These are phyloP conservation scores for Cercophora samala DNA, from an alignment of 495 filamentous ascomycete genomes.

Conservation along the genomic window DNA sequence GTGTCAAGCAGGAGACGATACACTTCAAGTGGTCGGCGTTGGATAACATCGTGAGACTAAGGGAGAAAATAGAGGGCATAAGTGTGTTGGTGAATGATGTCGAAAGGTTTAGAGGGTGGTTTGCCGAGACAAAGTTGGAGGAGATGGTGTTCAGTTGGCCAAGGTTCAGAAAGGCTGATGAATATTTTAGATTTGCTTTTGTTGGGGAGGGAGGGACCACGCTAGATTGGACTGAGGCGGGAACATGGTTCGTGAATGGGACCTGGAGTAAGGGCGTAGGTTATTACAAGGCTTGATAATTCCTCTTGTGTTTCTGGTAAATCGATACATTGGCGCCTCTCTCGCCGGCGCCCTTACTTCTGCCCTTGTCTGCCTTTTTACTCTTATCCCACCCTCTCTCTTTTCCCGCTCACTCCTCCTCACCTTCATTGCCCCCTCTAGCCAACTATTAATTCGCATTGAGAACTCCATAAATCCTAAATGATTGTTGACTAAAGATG, in stretches of 20 bases:
- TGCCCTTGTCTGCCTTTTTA: too few species aligned
- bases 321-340: too few species aligned
- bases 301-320: neutral
- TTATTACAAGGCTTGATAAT: slow-evolving; percentile 19
- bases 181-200: slow-evolving; percentile 32
- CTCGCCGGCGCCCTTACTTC: too few species aligned
- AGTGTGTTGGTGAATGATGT: slow-evolving; percentile 34
- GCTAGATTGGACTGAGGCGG: slow-evolving; percentile 25
- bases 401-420: too few species aligned
- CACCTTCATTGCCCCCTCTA: too few species aligned
- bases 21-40: slow-evolving; percentile 53
- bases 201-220: slow-evolving; percentile 12
- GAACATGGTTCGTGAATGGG: slow-evolving; percentile 32
- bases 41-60: neutral
- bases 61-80: slow-evolving; percentile 19
- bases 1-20: slow-evolving; percentile 29
- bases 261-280: slow-evolving; percentile 27
- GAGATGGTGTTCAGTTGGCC: slow-evolving; percentile 25
- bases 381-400: too few species aligned
- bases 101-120: slow-evolving; percentile 29
- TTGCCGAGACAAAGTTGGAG: slow-evolving; percentile 19
- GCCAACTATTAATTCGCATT: too few species aligned
- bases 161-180: slow-evolving; percentile 16
- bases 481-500: too few species aligned
- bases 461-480: too few species aligned